Evolutionary conservation across 768 basidiomycete species (phyloP), one percentile per base, ranked within the genome.

Genomic region (Leccinum longicurvipes): DNA sequence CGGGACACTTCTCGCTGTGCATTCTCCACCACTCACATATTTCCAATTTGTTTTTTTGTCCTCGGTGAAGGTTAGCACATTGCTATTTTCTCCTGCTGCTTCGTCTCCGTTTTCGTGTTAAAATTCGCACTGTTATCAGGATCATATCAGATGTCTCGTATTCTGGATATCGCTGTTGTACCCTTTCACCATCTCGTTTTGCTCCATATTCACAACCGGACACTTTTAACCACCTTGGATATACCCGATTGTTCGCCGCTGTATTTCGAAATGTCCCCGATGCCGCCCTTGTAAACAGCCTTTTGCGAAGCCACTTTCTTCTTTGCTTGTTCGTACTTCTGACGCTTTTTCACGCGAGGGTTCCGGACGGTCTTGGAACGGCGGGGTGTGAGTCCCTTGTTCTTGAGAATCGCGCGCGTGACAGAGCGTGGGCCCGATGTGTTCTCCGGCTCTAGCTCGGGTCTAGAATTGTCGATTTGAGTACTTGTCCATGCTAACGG

Each of bases 331-430:
- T 95, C 95, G 78, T 87, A 98, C 67, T 81, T 87, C 73, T 87
- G 81, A 31, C 93, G 83, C 72, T 99, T 99, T 83, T 98, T 98
- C 73, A 98, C 94, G 58, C 97, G 85, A 41, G 96, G 95, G 75
- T 99, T 99, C 61, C 95, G 91, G 34, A 93, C 91, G 53, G 81
- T 80, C 74, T 98, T 98, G 42, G 89, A 77, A 54, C 97, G 84
- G 58, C 80, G 85, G 5, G 96, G 95, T 15, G 95, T 98, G 50
- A 98, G 84, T 54, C 97, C 96, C 66, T 85, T 89, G 81, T 99
- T 99, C 65, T 87, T 85, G 63, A 98, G 79, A 64, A 99, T 99
- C 6, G 92, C 86, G 11, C 92, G 84, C 7, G 93, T 94, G 58
- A 97, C 82, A 8, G 87, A 84, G 24, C 97, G 89, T 39, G 93